Evolutionary conservation across 1,284 basidiomycete species (phyloP).

Genomic region (Rhodotorula sp.): DNA sequence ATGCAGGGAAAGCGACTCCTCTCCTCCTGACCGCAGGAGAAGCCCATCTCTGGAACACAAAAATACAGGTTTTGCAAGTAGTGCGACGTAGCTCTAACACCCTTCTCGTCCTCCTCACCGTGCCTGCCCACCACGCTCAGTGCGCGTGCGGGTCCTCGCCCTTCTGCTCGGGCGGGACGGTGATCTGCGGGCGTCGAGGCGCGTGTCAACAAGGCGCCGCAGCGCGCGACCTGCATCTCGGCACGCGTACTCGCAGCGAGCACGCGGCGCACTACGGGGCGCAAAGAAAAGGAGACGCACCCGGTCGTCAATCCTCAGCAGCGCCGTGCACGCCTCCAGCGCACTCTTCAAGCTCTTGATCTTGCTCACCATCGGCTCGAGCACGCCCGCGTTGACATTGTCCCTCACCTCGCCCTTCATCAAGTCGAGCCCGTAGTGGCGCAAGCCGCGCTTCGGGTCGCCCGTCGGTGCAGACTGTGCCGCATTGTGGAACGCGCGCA

Average conservation of each 20-base stretch:
- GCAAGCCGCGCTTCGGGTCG: constrained; percentile 92
- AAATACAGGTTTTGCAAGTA: constrained; percentile 1
- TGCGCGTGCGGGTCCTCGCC: constrained; percentile 40
- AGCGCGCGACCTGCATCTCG: no score
- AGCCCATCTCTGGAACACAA: neutral
- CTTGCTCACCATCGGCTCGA: constrained; percentile 97
- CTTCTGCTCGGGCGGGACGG: constrained; percentile 40
- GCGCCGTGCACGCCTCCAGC: constrained; percentile 92
- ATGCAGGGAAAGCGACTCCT: no score
- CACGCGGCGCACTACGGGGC: neutral
- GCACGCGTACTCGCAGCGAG: neutral
- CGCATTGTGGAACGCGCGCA: constrained; percentile 95
- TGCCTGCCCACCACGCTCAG: neutral
- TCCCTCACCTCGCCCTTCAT: constrained; percentile 93
- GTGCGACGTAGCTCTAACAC: neutral
- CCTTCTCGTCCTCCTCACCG: neutral
- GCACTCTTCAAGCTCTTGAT: constrained; percentile 92
- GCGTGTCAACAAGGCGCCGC: neutral
- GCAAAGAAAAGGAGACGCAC: constrained; percentile 14
- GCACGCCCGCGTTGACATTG: constrained; percentile 87
- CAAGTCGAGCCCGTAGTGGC: constrained; percentile 94
- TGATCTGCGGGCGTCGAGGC: constrained; percentile 38
- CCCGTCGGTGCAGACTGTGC: constrained; percentile 81
- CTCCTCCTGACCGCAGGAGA: no score
- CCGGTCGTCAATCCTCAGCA: constrained; percentile 84